Evolutionary conservation across 2,329 filamentous ascomycete genomes (phyloP), one percentile per base, ranked within the genome.

Genomic region (Penicillium rolfsii): DNA sequence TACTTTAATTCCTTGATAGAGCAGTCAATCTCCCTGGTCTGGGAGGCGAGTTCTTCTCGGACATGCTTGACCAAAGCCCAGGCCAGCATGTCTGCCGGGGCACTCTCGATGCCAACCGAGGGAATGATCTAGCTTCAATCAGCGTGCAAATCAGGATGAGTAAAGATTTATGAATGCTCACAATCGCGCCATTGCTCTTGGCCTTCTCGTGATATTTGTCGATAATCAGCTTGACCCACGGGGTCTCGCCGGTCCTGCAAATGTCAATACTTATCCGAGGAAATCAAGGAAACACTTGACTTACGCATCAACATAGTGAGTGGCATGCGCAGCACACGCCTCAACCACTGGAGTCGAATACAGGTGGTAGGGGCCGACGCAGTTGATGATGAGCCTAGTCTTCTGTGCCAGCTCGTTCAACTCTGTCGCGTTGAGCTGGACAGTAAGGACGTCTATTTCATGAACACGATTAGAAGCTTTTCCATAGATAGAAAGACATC

Each of bases 341-440:
- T 87, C 84, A 8, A 90, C 81, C 4, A 89, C 85, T 0, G 84
- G 84, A 35, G 84, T 83, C n/a, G 87, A 87, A 72, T 88, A 87
- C 57, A 84, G 76, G 76, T 85, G 82, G 71, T 87, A 90, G 0
- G 87, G 87, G 1, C 87, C 87, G 30, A 89, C 80, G 12, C 84
- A 85, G 52, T 84, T 87, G 71, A 89, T 82, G 28, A 89, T 69
- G 19, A 89, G 76, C 58, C 79, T 81, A 2, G 86, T 86, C 70
- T 83, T 86, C 67, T 79, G 80, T 3, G 79, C 84, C 5, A 89
- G 76, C 22, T 73, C 65, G 43, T 79, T 73, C 30, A 89, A 74
- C 57, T 87, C 82, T 22, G 78, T 72, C 53, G 79, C 76, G 46
- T 81, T 79, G 36, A 87, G 74, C 54, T 81, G 76, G 5, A 80